phyloP scores from a whole-genome alignment of 495 filamentous ascomycete genomes.

The Sordaria brevicollis region DNA sequence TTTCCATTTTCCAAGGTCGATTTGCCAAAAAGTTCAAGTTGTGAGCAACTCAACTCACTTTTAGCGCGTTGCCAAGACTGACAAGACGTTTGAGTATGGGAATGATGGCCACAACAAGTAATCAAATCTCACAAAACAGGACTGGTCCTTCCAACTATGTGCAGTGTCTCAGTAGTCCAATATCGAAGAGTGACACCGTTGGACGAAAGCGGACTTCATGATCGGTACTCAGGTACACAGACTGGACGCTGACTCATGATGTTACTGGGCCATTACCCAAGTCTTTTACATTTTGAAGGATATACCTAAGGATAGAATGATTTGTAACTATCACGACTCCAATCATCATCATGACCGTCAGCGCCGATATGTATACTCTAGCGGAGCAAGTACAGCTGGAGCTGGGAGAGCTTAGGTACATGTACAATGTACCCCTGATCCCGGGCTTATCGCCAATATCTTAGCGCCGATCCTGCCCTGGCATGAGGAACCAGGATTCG shows the following conservation, averaged over 20 bases:
- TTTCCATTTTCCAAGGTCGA: too few species aligned
- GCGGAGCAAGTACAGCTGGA: background rate
- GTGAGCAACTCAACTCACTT: too few species aligned
- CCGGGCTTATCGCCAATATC: background rate
- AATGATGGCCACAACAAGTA: too few species aligned
- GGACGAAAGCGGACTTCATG: background rate
- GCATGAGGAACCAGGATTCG: background rate
- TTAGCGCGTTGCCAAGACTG: too few species aligned
- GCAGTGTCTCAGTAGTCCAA: background rate
- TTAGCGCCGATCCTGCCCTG: background rate
- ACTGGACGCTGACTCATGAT: background rate
- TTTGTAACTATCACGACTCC: background rate
- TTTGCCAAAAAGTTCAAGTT: too few species aligned
- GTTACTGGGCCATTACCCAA: fast-evolving
- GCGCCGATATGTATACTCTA: background rate
- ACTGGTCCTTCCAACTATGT: background rate
- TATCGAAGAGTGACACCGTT: background rate
- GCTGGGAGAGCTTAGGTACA: background rate
- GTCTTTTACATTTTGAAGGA: background rate
- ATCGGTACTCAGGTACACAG: background rate
- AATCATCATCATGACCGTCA: background rate
- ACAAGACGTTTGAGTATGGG: too few species aligned
- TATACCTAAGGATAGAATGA: background rate
- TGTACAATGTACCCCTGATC: background rate
- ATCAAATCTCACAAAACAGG: background rate